Base-by-base conservation (phyloP, 2,329 filamentous ascomycete species). In the Fusarium mangiferae region DNA sequence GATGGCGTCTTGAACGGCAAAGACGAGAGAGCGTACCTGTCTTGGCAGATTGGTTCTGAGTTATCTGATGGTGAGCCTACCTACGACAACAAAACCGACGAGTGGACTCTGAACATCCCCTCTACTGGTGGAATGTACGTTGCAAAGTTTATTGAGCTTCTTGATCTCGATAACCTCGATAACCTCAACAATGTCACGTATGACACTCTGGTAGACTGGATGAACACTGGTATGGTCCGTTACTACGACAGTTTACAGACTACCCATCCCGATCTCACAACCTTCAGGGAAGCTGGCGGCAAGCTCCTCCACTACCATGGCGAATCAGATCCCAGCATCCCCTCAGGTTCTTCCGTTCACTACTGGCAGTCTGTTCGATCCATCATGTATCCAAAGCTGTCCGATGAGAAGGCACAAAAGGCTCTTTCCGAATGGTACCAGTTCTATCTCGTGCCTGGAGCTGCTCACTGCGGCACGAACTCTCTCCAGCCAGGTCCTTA, bases 221-320 rank as follows among this genome's bases (percentile, higher is more conserved):
- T 64, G 44, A 8, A 61, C 14, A 64, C 22, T 61, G 61, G 44
- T 2, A 9, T 61, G 6, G 20, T 51, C 7, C 44, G 61, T 0
- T 64, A 64, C 36, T 61, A 64, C 24, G 61, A 61, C 20, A 61
- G 61, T 36, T n/a, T 64, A 2, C 61, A 64, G 15, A 64, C 61
- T 1, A 64, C 44, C 36, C 30, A 61, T 28, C 61, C 61, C 9
- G 61, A 64, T 30, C 61, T 61, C 13, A 33, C 55, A 11, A 38
- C 30, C 1, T 61, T 64, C 9, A 51, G 20, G 24, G 14, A 64
- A 9, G 20, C 44, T 51, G 61, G 61, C 6, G 61, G 61, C 24
- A 64, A 64, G 24, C 55, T 64, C 10, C 55, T 61, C 10, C 61
- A 64, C 20, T 64, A 61, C 20, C 55, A 64, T 3, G 61, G 55